phyloP scores from a whole-genome alignment of 352 stramenopile species.

The Phytophthora cactorum region DNA sequence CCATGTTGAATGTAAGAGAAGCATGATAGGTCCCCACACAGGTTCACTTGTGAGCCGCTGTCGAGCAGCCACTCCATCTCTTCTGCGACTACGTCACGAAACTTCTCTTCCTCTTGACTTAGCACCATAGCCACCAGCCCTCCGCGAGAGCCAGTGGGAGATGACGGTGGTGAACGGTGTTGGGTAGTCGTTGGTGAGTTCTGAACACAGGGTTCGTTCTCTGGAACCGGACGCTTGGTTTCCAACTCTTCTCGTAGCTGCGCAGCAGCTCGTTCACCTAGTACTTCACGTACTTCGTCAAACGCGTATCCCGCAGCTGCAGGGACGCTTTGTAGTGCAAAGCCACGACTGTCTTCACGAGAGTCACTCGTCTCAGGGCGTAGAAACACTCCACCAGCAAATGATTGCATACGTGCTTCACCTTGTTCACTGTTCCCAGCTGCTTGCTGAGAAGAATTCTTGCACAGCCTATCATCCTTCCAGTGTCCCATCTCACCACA shows the following conservation, averaged over 20 bases:
- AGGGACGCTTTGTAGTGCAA: background rate
- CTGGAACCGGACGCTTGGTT: too few relatives aligned
- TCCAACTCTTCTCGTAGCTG: background rate
- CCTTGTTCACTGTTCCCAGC: background rate
- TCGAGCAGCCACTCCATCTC: background rate
- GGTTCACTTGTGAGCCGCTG: constrained; percentile 16
- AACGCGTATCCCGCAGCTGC: background rate
- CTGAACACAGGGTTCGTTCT: too few relatives aligned
- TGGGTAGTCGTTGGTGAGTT: background rate
- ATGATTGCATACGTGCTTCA: constrained; percentile 5
- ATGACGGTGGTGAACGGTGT: background rate
- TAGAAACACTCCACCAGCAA: background rate
- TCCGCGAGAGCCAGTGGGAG: background rate
- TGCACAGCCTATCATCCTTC: background rate
- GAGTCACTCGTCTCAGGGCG: background rate
- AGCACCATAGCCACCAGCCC: background rate
- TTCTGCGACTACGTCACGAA: background rate
- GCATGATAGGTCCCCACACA: background rate
- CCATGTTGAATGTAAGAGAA: constrained; percentile 5
- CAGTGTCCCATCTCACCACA: constrained; percentile 2
- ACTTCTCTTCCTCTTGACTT: background rate
- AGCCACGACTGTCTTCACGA: too few relatives aligned
- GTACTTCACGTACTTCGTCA: background rate
- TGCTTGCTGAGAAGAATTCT: background rate
- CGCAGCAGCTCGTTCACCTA: background rate